Evolutionary conservation across 441 rosid genomes (phyloP).

Genomic region (Rhodomyrtus psidioides): DNA sequence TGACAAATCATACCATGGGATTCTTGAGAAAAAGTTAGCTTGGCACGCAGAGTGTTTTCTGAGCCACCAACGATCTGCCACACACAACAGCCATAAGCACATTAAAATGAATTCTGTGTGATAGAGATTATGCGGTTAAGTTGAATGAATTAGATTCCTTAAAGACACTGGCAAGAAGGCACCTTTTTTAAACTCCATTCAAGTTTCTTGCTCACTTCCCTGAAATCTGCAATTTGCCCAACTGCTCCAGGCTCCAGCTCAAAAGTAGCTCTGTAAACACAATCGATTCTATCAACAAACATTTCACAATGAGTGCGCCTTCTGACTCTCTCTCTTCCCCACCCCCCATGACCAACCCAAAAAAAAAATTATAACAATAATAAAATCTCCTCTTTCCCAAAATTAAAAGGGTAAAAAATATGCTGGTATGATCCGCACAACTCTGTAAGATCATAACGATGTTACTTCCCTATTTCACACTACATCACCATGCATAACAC

Average conservation of each 20-base stretch:
- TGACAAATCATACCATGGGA: constrained; percentile 47
- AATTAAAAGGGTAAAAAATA: too few relatives aligned
- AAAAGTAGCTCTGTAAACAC: constrained; percentile 63
- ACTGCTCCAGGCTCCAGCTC: constrained; percentile 76
- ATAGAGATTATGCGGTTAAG: background rate
- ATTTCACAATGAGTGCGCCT: background rate
- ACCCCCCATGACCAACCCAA: too few relatives aligned
- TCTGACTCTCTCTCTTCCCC: background rate
- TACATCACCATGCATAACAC: background rate
- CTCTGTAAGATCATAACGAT: background rate
- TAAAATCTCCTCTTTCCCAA: too few relatives aligned
- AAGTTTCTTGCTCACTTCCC: constrained; percentile 76
- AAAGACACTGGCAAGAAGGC: background rate
- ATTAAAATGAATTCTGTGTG: background rate
- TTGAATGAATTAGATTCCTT: background rate
- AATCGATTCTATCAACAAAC: background rate
- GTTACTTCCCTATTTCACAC: background rate
- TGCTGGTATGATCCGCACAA: background rate
- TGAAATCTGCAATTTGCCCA: constrained; percentile 92
- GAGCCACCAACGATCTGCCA: constrained; percentile 89
- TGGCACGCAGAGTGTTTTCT: constrained; percentile 85
- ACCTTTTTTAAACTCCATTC: constrained; percentile 96
- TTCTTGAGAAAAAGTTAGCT: constrained; percentile 90
- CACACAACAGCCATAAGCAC: background rate
- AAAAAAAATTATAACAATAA: background rate